Conservation (phyloP, 306 rosid species). For the Trifolium subterraneum region DNA sequence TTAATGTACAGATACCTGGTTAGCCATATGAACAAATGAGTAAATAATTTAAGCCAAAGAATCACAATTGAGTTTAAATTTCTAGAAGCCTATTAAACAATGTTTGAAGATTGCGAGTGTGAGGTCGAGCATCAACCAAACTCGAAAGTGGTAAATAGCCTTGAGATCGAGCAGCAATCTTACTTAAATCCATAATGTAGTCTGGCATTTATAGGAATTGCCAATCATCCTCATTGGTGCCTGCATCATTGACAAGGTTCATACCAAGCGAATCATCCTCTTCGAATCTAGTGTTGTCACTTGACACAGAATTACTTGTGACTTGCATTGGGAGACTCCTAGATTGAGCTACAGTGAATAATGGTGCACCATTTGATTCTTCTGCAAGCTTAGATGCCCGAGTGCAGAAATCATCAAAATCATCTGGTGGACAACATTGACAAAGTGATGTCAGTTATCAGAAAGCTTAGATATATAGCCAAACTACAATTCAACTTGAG, state of each 20-base stretch:
- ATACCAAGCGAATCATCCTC: constrained; percentile 48
- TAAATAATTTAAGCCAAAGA: constrained; percentile 50
- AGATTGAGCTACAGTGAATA: constrained; percentile 77
- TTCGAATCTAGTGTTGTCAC: constrained; percentile 42
- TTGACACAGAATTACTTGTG: constrained; percentile 45
- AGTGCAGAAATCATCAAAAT: constrained; percentile 78
- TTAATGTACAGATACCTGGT: constrained; percentile 50
- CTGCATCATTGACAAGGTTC: constrained; percentile 47
- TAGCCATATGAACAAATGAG: constrained; percentile 49
- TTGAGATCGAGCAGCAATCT: constrained; percentile 36
- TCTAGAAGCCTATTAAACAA: constrained; percentile 45
- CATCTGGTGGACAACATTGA: constrained; percentile 58
- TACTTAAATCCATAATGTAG: constrained; percentile 15
- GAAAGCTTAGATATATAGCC: constrained; percentile 21
- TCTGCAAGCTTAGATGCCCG: constrained; percentile 83
- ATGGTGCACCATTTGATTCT: constrained; percentile 88
- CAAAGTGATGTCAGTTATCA: constrained; percentile 34
- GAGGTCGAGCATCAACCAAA: constrained; percentile 33
- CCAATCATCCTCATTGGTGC: constrained; percentile 81
- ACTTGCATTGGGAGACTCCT: constrained; percentile 56
- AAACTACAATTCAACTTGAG: constrained; percentile 13
- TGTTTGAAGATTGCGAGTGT: constrained; percentile 15
- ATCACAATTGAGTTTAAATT: constrained; percentile 43
- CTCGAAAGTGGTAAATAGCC: constrained; percentile 29
- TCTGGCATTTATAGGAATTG: constrained; percentile 64